Base-by-base conservation (phyloP, 169 alveolate species). In the Plasmodium fragile region DNA sequence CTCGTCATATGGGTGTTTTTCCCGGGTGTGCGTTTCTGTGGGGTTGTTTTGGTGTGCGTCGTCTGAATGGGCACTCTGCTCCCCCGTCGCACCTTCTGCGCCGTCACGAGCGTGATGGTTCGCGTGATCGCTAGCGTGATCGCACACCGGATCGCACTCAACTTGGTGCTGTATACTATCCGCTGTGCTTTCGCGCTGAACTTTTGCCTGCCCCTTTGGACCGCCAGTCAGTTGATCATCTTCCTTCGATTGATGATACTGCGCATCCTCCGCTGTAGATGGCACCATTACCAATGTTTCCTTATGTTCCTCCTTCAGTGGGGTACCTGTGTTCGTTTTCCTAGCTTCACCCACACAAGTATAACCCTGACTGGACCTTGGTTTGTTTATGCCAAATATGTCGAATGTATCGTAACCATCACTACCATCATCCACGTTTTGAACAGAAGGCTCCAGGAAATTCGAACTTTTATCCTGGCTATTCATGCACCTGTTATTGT, bases 331-430 rank as follows among this genome's bases (percentile, higher is more conserved):
- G 28, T 18, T 43, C 16, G 52, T 16, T 79, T 22, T 18, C 28
- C 69, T 6, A 8, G 32, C 52, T 0, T n/a, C 18, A 18, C 41
- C 22, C 1, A 8, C 32, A 2, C 39, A 39, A 11, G 39, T 22
- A 45, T 4, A 4, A 13, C 45, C 79, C 77, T 52, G 59, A n/a
- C 16, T 81, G 36, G 41, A 1, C 71, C 22, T 52, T 6, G 81
- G 81, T 18, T 82, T 82, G 55, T 69, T 82, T 41, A 65, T 82
- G 11, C 92, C 81, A 82, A 82, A 69, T 65, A 82, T 34, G 71
- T 82, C 82, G 16, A 70, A 30, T 22, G 25, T 69, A 30, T 69
- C 82, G 16, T 65, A 69, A 43, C 70, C 81, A 39, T 65, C 43
- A 69, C 71, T 69, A 43, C 53, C 43, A 69, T 82, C 43, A 69